Evolutionary conservation across 2,329 filamentous ascomycete genomes (phyloP).

Genomic region (Eutypa lata): DNA sequence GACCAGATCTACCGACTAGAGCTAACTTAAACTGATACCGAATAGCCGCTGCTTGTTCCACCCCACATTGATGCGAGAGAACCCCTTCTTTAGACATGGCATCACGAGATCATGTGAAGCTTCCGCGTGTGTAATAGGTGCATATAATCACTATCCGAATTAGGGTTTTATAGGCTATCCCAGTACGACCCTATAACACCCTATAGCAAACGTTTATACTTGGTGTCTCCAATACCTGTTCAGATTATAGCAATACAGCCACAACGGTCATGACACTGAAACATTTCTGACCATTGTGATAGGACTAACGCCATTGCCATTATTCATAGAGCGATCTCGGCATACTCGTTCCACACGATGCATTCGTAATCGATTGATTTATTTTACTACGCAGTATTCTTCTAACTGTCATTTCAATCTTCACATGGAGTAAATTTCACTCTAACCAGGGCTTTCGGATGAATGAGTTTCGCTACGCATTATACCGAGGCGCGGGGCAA

Average conservation of each 20-base stretch:
- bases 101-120: neutral
- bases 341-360: neutral
- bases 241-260: neutral
- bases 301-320: too few relatives aligned
- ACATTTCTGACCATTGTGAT: too few relatives aligned
- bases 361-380: too few relatives aligned
- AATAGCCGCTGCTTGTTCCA: neutral
- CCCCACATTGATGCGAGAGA: neutral
- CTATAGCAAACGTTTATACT: too few relatives aligned
- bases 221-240: neutral
- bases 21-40: neutral
- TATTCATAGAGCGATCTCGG: neutral
- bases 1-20: neutral
- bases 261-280: neutral
- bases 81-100: neutral
- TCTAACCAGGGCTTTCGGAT: too few relatives aligned
- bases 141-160: neutral
- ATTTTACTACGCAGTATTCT: too few relatives aligned
- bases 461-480: conserved; percentile 7
- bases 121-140: neutral
- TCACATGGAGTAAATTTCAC: too few relatives aligned
- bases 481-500: conserved; percentile 21
- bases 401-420: too few relatives aligned
- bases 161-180: neutral
- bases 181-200: neutral